Base-by-base conservation (phyloP, 495 filamentous ascomycete genomes). In the Podospora fimiseda region DNA sequence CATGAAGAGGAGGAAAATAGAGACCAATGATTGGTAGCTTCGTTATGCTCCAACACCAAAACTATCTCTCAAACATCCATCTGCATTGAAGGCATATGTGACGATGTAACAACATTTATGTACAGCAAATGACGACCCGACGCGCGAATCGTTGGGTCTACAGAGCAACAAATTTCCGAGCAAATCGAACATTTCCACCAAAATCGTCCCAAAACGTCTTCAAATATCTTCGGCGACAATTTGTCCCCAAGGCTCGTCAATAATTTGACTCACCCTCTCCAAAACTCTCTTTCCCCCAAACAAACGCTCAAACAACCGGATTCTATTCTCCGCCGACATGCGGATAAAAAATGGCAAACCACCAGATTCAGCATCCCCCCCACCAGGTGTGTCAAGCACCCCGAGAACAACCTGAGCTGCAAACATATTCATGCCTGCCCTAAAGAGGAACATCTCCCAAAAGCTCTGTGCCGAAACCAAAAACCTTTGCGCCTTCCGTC, bases 391-490 rank as follows among this genome's bases (percentile, higher is more conserved):
- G 2, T 54, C 61, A 9, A 85, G 52, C 38, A 63, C 65, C 13
- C 70, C 70, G 19, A 92, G 69, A 0, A 92, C 68, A 14, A 73
- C 77, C 60, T 92, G 88, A 18, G 90, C 89, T 2, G 87, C 90
- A 64, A 79, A 93, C 3, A 84, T 80, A 70, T 94, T 95, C 68
- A 93, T 67, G 2, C 90, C 90, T 11, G 77, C 77, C n/a, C 74
- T 64, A 19, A 88, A 76, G 14, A 95, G 70, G 58, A 89, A 90
- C 9, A 83, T 24, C 66, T 94, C 90, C 84, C 86, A 89, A 22
- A 67, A 60, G n/a, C 80, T 81, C 59, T 88, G 82, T 2, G 75
- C 71, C 11, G 73, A 62, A 33, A 66, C 46, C 39, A 76, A 15
- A 15, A 68, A 39, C 6, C 60, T 56, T 46, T 59, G 45, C 22